Evolutionary conservation across 371 early-diverging fungal species (phyloP), one percentile per base, ranked within the genome.

Genomic region (Basidiobolus meristosporus): DNA sequence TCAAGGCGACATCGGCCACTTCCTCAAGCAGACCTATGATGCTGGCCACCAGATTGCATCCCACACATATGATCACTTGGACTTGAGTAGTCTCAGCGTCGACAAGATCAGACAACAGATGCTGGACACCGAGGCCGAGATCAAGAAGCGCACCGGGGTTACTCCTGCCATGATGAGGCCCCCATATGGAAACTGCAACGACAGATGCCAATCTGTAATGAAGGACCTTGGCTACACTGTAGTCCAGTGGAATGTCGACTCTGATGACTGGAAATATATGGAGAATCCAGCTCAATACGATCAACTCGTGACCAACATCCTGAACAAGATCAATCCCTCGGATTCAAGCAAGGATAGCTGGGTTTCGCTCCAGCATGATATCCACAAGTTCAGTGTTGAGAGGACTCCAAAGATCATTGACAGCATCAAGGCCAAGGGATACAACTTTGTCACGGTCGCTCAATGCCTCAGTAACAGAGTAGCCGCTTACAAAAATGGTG

Each of bases 41-140:
- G 43, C 55, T 3, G 67, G 68, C 3, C 69, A 70, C 38, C 61
- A 63, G 38, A 59, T 70, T 41, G 68, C 56, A 7, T 61, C 62
- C 0, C 69, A 68, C 49, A 69, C 70, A 2, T 62, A 52, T 26
- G 52, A 50, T 9, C 66, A 70, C 42, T 53, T 56, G 21, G 51
- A 65, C 36, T 38, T 68, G 26, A 56, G 54, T 47, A 51, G 47
- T 19, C 45, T 61, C 16, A 43, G 51, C 4, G 58, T 53, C 21
- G 59, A 52, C 36, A 44, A 56, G 18, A 50, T 59, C 9, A 12
- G 30, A 7, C 5, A 30, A 28, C 30, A 40, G 10, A 28, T n/a
- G n/a, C n/a, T n/a, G n/a, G n/a, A n/a, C n/a, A n/a, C n/a, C n/a
- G n/a, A n/a, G n/a, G n/a, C n/a, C n/a, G n/a, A n/a, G n/a, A n/a